Conservation (phyloP, 139 green algal genomes). For the Klebsormidium nitens region DNA sequence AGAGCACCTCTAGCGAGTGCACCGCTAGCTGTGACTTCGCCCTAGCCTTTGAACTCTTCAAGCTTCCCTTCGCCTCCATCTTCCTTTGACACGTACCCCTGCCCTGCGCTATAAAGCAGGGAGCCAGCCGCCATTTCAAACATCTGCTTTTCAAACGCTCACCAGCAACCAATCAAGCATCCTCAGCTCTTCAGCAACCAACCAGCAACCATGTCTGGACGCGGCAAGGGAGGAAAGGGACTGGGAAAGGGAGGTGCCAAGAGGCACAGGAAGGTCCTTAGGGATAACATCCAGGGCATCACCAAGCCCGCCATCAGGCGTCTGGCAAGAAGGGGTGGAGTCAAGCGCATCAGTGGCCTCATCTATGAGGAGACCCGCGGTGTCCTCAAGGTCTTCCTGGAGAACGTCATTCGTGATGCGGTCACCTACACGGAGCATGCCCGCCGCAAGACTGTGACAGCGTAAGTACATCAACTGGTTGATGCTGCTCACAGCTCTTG, state of each 20-base stretch:
- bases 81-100: no score
- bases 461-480: no score
- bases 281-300: constrained; percentile 93
- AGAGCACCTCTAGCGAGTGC: no score
- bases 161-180: no score
- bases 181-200: no score
- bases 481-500: no score
- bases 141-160: no score
- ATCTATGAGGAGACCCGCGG: constrained; percentile 83
- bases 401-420: constrained; percentile 69
- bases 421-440: constrained; percentile 93
- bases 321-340: constrained; percentile 72
- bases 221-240: constrained; percentile 55
- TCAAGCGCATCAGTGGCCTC: constrained; percentile 77
- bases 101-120: no score
- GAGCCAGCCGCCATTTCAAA: no score
- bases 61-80: no score
- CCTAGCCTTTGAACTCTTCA: no score
- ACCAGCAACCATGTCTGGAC: constrained; percentile 55
- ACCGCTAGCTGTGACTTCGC: no score
- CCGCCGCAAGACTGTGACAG: constrained; percentile 18
- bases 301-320: constrained; percentile 79
- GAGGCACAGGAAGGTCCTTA: constrained; percentile 58
- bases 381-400: constrained; percentile 57
- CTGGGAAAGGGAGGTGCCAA: constrained; percentile 62